Percentiles rank a stretch among this genome's conserved stretches.
phyloP scores from a whole-genome alignment of 2,329 filamentous ascomycete genomes.

The Colletotrichum chrysophilum region DNA sequence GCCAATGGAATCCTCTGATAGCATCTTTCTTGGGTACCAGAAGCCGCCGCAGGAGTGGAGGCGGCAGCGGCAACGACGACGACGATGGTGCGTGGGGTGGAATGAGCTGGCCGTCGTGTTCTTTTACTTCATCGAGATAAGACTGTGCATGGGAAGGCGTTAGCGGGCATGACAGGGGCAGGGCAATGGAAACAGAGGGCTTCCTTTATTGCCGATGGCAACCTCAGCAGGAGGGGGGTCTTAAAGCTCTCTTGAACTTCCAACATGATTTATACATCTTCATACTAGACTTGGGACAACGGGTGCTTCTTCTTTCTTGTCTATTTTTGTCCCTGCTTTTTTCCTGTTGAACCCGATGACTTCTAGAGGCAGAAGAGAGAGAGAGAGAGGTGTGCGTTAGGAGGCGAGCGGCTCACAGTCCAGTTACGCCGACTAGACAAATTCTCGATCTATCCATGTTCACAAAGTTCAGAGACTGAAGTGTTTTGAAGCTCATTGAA shows the following conservation, averaged over 20 bases:
- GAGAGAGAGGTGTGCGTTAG: neutral
- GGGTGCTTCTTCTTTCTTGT: neutral
- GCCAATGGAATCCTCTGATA: neutral
- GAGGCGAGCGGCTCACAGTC: neutral
- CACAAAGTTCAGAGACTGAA: neutral
- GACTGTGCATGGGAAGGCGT: slow-evolving; percentile 8
- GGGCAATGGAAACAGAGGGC: neutral
- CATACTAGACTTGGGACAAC: neutral
- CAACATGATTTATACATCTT: neutral
- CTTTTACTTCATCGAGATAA: neutral
- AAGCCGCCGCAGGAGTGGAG: neutral
- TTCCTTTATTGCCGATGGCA: neutral
- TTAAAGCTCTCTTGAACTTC: neutral
- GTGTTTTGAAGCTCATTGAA: neutral
- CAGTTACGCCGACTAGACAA: neutral
- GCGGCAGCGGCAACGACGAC: neutral
- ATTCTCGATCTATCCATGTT: neutral
- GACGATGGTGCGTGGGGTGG: neutral
- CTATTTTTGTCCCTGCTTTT: neutral
- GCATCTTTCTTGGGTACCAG: neutral
- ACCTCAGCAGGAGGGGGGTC: neutral
- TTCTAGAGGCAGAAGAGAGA: neutral
- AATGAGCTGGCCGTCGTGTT: neutral
- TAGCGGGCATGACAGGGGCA: slow-evolving; percentile 3
- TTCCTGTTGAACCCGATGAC: neutral